These are phyloP conservation scores for Monilinia polystroma DNA, from an alignment of 2,329 filamentous ascomycete species.

Conservation along the genomic window DNA sequence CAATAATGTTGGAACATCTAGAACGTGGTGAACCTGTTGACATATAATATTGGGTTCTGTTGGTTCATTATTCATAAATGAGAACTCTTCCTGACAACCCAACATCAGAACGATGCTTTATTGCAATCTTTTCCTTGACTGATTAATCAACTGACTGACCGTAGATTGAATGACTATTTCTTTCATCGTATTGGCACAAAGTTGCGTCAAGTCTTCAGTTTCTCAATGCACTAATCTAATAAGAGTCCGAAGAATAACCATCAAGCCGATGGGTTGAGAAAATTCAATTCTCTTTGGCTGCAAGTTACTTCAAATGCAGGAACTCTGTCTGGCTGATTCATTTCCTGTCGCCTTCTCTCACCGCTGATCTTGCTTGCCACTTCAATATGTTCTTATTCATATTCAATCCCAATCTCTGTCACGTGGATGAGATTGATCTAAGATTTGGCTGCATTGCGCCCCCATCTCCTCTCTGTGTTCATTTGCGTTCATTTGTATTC, in stretches of 20 bases:
- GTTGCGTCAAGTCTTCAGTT: slow-evolving; percentile 2
- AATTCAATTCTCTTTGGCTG: neutral
- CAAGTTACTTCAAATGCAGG: slow-evolving; percentile 17
- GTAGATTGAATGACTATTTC: neutral
- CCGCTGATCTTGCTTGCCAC: slow-evolving; percentile 14
- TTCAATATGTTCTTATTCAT: neutral
- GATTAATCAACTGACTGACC: neutral
- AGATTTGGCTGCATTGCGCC: neutral
- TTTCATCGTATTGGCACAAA: slow-evolving; percentile 11
- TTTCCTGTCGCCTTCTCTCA: slow-evolving; percentile 5
- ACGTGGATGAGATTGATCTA: neutral
- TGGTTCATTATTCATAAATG: neutral
- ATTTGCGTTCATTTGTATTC: neutral
- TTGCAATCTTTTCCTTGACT: neutral
- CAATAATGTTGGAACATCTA: neutral
- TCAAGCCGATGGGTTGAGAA: neutral
- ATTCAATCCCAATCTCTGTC: neutral
- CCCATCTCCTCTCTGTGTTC: neutral
- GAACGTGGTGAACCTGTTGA: neutral
- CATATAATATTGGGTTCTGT: neutral
- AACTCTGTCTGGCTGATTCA: slow-evolving; percentile 3
- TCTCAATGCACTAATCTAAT: neutral
- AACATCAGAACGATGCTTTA: neutral
- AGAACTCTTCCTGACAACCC: neutral
- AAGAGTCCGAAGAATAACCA: neutral